phyloP scores from a whole-genome alignment of 768 basidiomycete species.

The Glaciozyma martinii region DNA sequence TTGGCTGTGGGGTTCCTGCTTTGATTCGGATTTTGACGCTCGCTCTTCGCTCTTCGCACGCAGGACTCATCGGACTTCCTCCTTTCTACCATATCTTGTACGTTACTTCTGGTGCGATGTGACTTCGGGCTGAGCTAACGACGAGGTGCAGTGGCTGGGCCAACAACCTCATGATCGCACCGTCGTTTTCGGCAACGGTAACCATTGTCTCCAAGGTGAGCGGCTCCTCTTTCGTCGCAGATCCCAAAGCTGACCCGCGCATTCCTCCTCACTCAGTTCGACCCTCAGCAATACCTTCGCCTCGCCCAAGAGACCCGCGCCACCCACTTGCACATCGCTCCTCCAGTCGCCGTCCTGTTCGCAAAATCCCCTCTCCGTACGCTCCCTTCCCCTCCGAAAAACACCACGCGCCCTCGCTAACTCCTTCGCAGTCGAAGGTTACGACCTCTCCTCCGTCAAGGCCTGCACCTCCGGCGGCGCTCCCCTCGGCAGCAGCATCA shows the following conservation, averaged over 20 bases:
- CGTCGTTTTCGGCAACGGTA: constrained; percentile 30
- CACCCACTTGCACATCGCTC: constrained; percentile 37
- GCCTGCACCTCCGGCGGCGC: constrained; percentile 36
- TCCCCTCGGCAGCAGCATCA: constrained; percentile 31
- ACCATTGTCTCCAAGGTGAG: constrained; percentile 31
- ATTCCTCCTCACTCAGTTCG: constrained; percentile 22
- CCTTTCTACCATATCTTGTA: constrained; percentile 34
- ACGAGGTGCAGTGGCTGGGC: no score
- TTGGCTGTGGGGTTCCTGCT: not conserved
- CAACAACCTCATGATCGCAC: constrained; percentile 30
- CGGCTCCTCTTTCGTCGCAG: not conserved
- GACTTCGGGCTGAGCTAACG: no score
- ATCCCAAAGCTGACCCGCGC: not conserved
- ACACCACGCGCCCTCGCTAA: not conserved
- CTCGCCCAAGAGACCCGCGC: constrained; percentile 33
- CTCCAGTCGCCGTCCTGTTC: constrained; percentile 36
- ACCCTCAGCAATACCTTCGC: constrained; percentile 32
- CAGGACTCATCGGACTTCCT: constrained; percentile 31
- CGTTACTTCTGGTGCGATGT: no score
- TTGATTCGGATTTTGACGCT: no score
- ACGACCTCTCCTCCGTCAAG: constrained; percentile 32
- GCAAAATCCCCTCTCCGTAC: constrained; percentile 33
- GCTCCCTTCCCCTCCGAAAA: not conserved
- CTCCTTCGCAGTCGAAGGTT: constrained; percentile 22
- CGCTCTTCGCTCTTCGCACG: not conserved